Conservation (phyloP, 2,329 filamentous ascomycete species). For the Escovopsis weberi region DNA sequence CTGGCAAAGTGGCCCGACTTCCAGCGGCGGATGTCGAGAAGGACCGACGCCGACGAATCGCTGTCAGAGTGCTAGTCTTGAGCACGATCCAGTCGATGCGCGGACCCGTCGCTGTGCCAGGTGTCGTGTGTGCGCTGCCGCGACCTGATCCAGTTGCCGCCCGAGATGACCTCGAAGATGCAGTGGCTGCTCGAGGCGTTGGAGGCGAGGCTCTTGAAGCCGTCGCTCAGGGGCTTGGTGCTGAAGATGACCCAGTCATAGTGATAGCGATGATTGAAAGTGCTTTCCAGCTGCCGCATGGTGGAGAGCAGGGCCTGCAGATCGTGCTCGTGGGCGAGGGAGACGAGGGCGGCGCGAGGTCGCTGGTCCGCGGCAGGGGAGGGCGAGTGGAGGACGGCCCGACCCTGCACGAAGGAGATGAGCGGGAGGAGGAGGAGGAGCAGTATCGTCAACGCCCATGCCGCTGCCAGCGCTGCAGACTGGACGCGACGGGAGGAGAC, state of each 20-base stretch:
- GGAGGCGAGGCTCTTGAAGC: constrained; percentile 56
- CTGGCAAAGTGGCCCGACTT: constrained; percentile 72
- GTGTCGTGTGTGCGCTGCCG: constrained; percentile 25
- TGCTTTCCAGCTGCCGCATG: constrained; percentile 39
- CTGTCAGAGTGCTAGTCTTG: constrained; percentile 28
- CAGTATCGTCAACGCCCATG: constrained; percentile 9
- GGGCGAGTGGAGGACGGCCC: constrained; percentile 3
- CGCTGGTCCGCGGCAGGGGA: constrained; percentile 9
- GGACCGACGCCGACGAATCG: constrained; percentile 41
- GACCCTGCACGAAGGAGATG: constrained; percentile 8
- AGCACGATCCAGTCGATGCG: neutral
- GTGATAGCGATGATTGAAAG: constrained; percentile 67
- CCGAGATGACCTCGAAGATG: constrained; percentile 57
- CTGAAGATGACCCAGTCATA: constrained; percentile 89
- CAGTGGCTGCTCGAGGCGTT: constrained; percentile 58
- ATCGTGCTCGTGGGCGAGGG: constrained; percentile 18
- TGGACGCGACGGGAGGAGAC: neutral
- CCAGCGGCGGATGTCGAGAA: constrained; percentile 70
- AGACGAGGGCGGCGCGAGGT: constrained; percentile 18
- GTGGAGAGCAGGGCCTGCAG: constrained; percentile 17
- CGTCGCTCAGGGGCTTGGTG: constrained; percentile 59
- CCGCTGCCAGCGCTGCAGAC: neutral
- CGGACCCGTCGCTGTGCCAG: neutral
- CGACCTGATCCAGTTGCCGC: constrained; percentile 64
- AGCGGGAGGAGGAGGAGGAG: constrained; percentile 12